phyloP scores from a whole-genome alignment of 345 rosid genomes.

The Camelina neglecta region DNA sequence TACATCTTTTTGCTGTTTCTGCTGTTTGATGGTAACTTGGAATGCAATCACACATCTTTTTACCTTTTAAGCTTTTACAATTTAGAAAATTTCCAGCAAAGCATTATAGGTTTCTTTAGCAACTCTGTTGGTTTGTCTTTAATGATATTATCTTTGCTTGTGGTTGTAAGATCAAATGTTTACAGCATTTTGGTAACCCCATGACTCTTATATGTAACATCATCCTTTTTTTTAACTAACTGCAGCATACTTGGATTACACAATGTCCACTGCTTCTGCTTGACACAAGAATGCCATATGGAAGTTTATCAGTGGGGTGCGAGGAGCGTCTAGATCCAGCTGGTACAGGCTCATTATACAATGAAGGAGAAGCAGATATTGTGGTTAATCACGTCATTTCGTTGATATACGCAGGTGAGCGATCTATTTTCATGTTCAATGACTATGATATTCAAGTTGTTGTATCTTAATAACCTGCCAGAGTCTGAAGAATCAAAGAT shows the following conservation, averaged over 20 bases:
- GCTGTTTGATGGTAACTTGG: constrained; percentile 23
- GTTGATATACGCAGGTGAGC: constrained; percentile 76
- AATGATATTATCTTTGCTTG: constrained; percentile 6
- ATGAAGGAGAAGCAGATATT: constrained; percentile 98
- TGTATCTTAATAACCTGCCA: not conserved
- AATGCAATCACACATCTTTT: constrained; percentile 2
- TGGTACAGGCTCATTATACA: constrained; percentile 93
- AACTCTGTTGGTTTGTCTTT: constrained; percentile 5
- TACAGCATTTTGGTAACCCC: constrained; percentile 2
- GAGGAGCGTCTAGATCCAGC: constrained; percentile 98
- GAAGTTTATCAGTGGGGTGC: constrained; percentile 86
- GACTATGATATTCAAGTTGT: not conserved
- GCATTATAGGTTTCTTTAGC: not conserved
- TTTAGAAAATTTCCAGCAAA: not conserved
- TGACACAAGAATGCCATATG: constrained; percentile 95
- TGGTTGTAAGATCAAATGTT: not conserved
- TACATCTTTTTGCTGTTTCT: constrained; percentile 42
- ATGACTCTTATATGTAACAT: constrained; percentile 17
- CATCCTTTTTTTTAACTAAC: constrained; percentile 16
- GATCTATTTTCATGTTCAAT: not conserved
- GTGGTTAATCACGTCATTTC: constrained; percentile 86
- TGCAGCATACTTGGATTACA: constrained; percentile 94
- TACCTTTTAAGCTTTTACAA: constrained; percentile 2
- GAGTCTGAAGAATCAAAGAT: constrained; percentile 5
- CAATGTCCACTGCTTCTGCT: constrained; percentile 90